A percentile compares a stretch with the other conserved stretches of the same genome.
Conservation (phyloP, 2,329 filamentous ascomycete genomes). For the Didymella glomerata region DNA sequence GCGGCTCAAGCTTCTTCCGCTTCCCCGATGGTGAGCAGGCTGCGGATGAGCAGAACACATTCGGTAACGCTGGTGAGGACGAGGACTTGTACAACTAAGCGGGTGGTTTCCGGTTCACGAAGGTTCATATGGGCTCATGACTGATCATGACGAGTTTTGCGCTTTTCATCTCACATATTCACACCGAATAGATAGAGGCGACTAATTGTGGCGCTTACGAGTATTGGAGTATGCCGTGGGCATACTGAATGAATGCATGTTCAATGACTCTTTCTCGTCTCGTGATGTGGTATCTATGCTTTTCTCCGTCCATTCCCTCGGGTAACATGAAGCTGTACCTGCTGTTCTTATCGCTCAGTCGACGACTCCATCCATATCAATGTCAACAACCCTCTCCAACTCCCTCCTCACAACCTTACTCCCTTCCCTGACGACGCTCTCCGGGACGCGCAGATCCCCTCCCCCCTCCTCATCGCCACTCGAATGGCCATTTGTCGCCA, state of each 20-base stretch:
- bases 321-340: neutral
- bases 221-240: conserved; percentile 6
- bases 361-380: conserved; percentile 22
- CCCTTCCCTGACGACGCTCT: conserved; percentile 59
- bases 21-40: conserved; percentile 71
- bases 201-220: conserved; percentile 26
- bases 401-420: conserved; percentile 61
- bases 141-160: conserved; percentile 20
- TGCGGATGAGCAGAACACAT: conserved; percentile 60
- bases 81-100: conserved; percentile 95
- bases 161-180: conserved; percentile 25
- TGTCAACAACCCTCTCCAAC: conserved; percentile 60
- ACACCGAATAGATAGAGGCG: conserved; percentile 30
- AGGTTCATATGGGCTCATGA: conserved; percentile 29
- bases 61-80: conserved; percentile 89
- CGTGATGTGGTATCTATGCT: neutral
- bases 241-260: conserved; percentile 7
- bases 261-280: neutral
- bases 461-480: conserved; percentile 35
- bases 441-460: conserved; percentile 56
- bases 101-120: conserved; percentile 1
- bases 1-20: conserved; percentile 96
- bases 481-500: conserved; percentile 29
- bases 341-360: neutral
- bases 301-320: neutral